phyloP scores from a whole-genome alignment of 768 basidiomycete genomes.

The Lactarius indigo region DNA sequence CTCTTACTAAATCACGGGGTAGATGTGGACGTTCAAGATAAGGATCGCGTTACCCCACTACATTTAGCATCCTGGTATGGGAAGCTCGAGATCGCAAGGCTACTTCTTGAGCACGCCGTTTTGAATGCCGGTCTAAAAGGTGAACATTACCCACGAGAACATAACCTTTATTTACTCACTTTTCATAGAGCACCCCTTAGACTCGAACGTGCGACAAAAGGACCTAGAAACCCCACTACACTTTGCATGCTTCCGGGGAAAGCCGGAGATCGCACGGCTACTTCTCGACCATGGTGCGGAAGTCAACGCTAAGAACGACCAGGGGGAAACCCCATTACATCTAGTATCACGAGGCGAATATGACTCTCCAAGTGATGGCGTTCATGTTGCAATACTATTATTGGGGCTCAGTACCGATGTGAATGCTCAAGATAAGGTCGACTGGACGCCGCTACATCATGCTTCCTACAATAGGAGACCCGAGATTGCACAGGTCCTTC shows the following conservation, averaged over 20 bases:
- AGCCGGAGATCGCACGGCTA: too few relatives aligned
- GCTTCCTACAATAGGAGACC: background rate
- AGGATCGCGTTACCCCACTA: too few relatives aligned
- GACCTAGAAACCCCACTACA: background rate
- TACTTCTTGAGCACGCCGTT: too few relatives aligned
- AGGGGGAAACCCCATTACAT: background rate
- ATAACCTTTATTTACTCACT: background rate
- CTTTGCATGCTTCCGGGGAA: background rate
- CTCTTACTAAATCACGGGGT: too few relatives aligned
- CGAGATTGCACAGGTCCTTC: background rate
- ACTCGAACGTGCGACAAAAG: background rate
- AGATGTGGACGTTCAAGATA: too few relatives aligned
- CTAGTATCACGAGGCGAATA: background rate
- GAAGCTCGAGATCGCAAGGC: too few relatives aligned
- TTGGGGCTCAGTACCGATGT: background rate
- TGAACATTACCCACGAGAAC: too few relatives aligned
- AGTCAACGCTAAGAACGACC: too few relatives aligned
- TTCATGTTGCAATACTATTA: background rate
- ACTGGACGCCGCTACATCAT: background rate
- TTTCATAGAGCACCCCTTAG: background rate
- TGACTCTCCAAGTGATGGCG: background rate
- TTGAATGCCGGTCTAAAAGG: too few relatives aligned
- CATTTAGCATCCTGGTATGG: too few relatives aligned
- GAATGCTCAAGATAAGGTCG: background rate
- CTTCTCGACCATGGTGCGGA: too few relatives aligned